These are phyloP conservation scores for Jimgerdemannia lactiflua DNA, from an alignment of 192 early-diverging fungal species.

Conservation along the genomic window DNA sequence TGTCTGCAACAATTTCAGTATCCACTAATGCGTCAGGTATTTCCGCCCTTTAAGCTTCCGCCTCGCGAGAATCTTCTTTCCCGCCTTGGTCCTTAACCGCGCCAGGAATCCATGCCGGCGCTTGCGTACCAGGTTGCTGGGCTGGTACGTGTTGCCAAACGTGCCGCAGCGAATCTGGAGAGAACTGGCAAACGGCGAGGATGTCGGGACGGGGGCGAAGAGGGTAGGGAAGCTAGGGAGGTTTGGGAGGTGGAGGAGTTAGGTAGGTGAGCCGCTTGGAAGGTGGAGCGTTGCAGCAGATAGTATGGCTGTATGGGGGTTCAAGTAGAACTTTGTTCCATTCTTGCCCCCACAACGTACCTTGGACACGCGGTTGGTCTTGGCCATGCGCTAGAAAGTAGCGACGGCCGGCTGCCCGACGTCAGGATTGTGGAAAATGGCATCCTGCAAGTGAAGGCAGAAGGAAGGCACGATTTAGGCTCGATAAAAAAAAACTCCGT, in stretches of 20 bases:
- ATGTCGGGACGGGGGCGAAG: not conserved
- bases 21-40: constrained; percentile 70
- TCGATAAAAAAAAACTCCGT: too few species aligned
- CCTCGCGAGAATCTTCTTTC: constrained; percentile 71
- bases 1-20: too few species aligned
- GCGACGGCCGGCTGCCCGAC: too few species aligned
- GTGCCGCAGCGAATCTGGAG: constrained; percentile 73
- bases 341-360: not conserved
- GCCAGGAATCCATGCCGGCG: constrained; percentile 89
- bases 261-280: not conserved
- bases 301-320: too few species aligned
- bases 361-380: too few species aligned
- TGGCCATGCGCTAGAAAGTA: too few species aligned
- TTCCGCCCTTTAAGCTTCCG: constrained; percentile 88
- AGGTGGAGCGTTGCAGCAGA: not conserved
- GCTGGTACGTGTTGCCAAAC: constrained; percentile 93
- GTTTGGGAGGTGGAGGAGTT: not conserved
- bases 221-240: not conserved
- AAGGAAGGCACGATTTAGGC: too few species aligned
- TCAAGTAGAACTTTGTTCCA: not conserved
- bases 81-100: constrained; percentile 73
- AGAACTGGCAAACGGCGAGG: constrained; percentile 1
- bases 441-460: too few species aligned
- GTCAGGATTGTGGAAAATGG: too few species aligned
- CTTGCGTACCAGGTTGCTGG: constrained; percentile 87